Base-by-base conservation (phyloP, 306 rosid genomes). In the Cucurbita maxima region DNA sequence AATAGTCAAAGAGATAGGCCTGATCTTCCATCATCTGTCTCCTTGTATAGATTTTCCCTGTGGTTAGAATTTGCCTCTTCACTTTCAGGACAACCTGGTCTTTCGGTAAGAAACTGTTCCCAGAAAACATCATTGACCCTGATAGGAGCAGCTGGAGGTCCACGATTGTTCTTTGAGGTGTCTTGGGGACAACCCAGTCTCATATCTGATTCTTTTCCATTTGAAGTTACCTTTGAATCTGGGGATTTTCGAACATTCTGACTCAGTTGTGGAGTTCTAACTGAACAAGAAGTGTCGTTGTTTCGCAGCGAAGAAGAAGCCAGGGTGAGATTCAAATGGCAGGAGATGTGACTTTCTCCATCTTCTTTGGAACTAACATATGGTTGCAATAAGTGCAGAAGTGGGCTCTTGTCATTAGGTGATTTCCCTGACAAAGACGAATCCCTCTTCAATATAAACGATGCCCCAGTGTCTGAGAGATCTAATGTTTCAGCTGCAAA, bases 31-130 rank as follows among this genome's bases (percentile, higher is more conserved):
- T 84, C 91, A 5, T 88, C 90, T 72, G 84, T 90, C 79, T 90
- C 99, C 18, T 83, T 89, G 53, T 55, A 73, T 7, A 83, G 74
- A 75, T 73, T 87, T 76, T 75, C 87, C 74, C 87, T 82, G 63
- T 86, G 85, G 84, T 83, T 89, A 79, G 97, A 94, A 74, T 83
- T 86, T 48, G 97, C 97, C 84, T 94, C 97, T 85, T 94, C 99
- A 84, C 87, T 90, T 79, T 91, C 96, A 18, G 86, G 78, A 60
- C 96, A 90, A 51, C 97, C 97, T 11, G 97, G 99, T 76, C 97
- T 95, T 82, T 95, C 99, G 0, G 97, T 95, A 47, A 95, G 96
- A 82, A 95, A 95, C 82, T 89, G 97, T 82, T 91, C 99, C 99
- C 97, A 95, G 77, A 95, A 95, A 34, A 86, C 82, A 72, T 95